Base-by-base conservation (phyloP, 139 green algal genomes). In the Klebsormidium nitens region DNA sequence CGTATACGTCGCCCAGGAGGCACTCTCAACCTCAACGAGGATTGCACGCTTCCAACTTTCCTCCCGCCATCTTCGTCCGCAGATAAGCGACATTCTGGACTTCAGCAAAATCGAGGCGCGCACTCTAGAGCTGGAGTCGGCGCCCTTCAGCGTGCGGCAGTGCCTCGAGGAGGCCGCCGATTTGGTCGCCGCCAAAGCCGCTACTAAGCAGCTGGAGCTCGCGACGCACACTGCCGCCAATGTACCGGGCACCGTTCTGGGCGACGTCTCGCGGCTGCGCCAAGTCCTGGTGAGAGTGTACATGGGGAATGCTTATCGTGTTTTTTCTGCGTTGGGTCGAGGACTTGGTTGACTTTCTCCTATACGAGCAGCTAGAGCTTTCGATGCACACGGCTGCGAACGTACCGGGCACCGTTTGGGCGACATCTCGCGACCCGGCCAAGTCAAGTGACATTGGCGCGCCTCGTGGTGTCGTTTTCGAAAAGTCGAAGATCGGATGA, bases 51-150 rank as follows among this genome's bases (percentile, higher is more conserved):
- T n/a, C n/a, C n/a, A n/a, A n/a, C n/a, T n/a, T n/a, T n/a, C n/a
- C n/a, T n/a, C n/a, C n/a, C n/a, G n/a, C n/a, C n/a, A n/a, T n/a
- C n/a, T n/a, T n/a, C n/a, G n/a, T n/a, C n/a, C n/a, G n/a, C n/a
- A n/a, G n/a, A n/a, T n/a, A n/a, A n/a, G n/a, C n/a, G n/a, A n/a
- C n/a, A n/a, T n/a, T n/a, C n/a, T n/a, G n/a, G n/a, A n/a, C n/a
- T n/a, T n/a, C 61, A 69, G 40, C 61, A 69, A 69, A 32, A 69
- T 69, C 35, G 61, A 69, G 61, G 61, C 61, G 42, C 35, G 61
- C 19, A 36, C 59, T 11, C 61, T 69, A 0, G 34, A 29, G 36
- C 40, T 69, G 29, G 61, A 69, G 42, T 32, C 23, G 23, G n/a
- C 28, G 28, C n/a, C 61, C 40, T 69, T 69, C 61, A 59, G 35